Evolutionary conservation across 805 yeast species (phyloP), one percentile per base, ranked within the genome.

Genomic region (Monosporozyma solicola): DNA sequence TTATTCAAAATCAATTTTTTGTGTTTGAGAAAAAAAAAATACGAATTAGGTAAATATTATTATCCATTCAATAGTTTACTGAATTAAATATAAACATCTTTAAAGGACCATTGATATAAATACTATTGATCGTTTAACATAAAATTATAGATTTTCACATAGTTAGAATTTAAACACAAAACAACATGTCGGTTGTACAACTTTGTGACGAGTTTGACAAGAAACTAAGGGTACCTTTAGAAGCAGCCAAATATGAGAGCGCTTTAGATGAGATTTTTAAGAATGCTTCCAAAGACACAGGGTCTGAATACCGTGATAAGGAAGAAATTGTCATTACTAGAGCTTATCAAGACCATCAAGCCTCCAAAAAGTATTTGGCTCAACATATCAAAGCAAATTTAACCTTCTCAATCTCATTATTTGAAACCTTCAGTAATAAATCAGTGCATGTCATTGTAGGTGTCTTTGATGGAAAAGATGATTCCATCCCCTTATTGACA

Each of bases 291-390:
- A 15, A 27, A 9, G 8, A 41, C 16, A 5, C 39, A 29, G 25
- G 7, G 9, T 8, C 46, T 24, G 3, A 27, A 9, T 49, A 27
- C 16, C 39, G 16, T 50, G 59, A 56, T 8, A 45, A 59, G 13
- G 50, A 58, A 3, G 68, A 62, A 49, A 55, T 55, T 29, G 53
- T 64, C 4, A 22, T 66, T 6, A 55, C 54, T 3, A 55, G 69
- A 44, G 56, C 68, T 3, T 65, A 59, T 37, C 66, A 64, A 32
- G 68, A 64, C 39, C 68, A 66, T 52, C 51, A 53, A 11, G 63
- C 56, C 16, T 59, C 68, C 2, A 56, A 62, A 29, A 49, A 51
- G 2, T 48, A 59, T 53, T 47, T 66, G 37, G 47, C 52, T 5
- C 41, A 44, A 8, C 44, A 54, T 13, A 56, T 66, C 10, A 48